Evolutionary conservation across 306 rosid genomes (phyloP).

Genomic region (Clitoria ternatea): DNA sequence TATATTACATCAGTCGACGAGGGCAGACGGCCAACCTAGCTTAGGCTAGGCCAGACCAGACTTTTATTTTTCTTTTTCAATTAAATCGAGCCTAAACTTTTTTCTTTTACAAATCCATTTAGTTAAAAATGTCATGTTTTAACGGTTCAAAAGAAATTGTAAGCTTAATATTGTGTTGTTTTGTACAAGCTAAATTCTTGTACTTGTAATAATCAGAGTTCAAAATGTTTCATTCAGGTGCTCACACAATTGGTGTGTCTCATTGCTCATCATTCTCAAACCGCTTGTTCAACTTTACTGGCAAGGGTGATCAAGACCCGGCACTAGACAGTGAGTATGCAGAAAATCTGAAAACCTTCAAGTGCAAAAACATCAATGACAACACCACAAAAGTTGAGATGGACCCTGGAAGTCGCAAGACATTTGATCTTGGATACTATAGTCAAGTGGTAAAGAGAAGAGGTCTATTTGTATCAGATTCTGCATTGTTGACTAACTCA

Average conservation of each 20-base stretch:
- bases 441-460: slow-evolving; percentile 53
- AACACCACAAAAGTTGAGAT: slow-evolving; percentile 59
- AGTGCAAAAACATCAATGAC: slow-evolving; percentile 57
- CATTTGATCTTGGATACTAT: slow-evolving; percentile 82
- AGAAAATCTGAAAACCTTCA: slow-evolving; percentile 59
- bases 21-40: too few relatives aligned
- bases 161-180: not conserved
- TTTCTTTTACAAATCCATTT: too few relatives aligned
- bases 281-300: slow-evolving; percentile 75
- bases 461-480: slow-evolving; percentile 74
- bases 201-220: not conserved
- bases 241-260: slow-evolving; percentile 82
- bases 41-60: too few relatives aligned
- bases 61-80: too few relatives aligned
- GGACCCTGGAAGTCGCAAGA: slow-evolving; percentile 88
- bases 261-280: slow-evolving; percentile 60
- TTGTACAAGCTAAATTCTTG: not conserved
- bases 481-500: slow-evolving; percentile 56
- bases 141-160: too few relatives aligned
- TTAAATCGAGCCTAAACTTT: too few relatives aligned
- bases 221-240: slow-evolving; percentile 46
- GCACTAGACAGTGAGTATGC: slow-evolving; percentile 74
- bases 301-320: slow-evolving; percentile 78
- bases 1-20: too few relatives aligned
- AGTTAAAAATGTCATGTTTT: too few relatives aligned